phyloP scores from a whole-genome alignment of 306 rosid genomes.

The Acacia confusa region DNA sequence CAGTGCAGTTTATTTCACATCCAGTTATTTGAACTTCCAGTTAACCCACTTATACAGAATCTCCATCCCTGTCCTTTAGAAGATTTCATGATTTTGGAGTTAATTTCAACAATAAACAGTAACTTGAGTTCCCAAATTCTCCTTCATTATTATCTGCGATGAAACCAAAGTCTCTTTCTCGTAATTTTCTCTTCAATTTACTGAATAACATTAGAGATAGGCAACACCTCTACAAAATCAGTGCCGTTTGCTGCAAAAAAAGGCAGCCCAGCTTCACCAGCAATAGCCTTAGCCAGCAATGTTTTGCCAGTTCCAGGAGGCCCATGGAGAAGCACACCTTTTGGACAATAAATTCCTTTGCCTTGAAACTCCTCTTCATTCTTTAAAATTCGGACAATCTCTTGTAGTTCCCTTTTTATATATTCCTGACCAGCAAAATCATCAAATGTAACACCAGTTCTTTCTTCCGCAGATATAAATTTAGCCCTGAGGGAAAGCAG shows the following conservation, averaged over 20 bases:
- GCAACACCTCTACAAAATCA: slow-evolving; percentile 91
- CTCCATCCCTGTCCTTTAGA: slow-evolving; percentile 4
- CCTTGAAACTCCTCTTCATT: slow-evolving; percentile 93
- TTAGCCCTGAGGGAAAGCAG: slow-evolving; percentile 81
- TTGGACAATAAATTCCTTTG: slow-evolving; percentile 94
- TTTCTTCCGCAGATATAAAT: slow-evolving; percentile 95
- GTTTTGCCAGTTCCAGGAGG: slow-evolving; percentile 99
- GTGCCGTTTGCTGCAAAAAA: slow-evolving; percentile 98
- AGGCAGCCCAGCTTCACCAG: slow-evolving; percentile 99
- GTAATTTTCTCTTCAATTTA: slow-evolving; percentile 29
- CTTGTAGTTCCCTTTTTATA: slow-evolving; percentile 93
- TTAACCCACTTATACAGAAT: slow-evolving; percentile 7
- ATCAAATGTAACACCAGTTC: slow-evolving; percentile 90
- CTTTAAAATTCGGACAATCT: slow-evolving; percentile 86
- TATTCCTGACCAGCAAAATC: slow-evolving; percentile 99
- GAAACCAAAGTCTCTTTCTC: background rate
- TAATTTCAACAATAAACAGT: slow-evolving; percentile 25
- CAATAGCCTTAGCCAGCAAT: slow-evolving; percentile 94
- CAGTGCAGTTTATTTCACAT: background rate
- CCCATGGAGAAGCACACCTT: slow-evolving; percentile 97
- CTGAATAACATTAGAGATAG: slow-evolving; percentile 28
- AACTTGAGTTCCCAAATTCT: slow-evolving; percentile 17
- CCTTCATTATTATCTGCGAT: background rate
- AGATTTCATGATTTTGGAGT: slow-evolving; percentile 24
- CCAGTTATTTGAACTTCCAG: background rate